Percentiles rank a stretch among this genome's conserved stretches.
phyloP scores from a whole-genome alignment of 2,329 filamentous ascomycete genomes.

The Byssothecium circinans region DNA sequence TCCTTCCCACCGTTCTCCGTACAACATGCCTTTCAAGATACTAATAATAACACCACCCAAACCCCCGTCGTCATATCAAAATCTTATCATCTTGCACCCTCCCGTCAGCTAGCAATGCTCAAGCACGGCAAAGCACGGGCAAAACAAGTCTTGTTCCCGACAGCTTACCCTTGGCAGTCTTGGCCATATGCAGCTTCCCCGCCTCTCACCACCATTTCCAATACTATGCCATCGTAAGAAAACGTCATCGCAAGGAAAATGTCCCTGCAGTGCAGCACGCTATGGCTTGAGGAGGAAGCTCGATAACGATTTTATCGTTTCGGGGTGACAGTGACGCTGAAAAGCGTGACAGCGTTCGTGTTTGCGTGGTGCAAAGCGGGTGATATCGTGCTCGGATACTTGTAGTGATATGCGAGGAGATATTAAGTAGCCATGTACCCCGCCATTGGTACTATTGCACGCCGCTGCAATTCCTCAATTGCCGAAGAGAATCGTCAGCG shows the following conservation, averaged over 20 bases:
- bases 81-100: too few relatives aligned
- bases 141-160: not conserved
- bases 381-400: not conserved
- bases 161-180: constrained; percentile 3
- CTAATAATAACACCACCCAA: too few relatives aligned
- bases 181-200: constrained; percentile 6
- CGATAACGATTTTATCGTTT: not conserved
- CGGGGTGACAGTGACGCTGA: not conserved
- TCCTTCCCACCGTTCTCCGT: too few relatives aligned
- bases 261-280: constrained; percentile 3
- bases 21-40: too few relatives aligned
- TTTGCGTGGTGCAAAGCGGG: not conserved
- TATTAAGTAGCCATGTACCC: not conserved
- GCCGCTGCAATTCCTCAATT: not conserved
- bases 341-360: not conserved
- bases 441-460: not conserved
- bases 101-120: too few relatives aligned
- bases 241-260: constrained; percentile 3
- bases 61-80: too few relatives aligned
- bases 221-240: not conserved
- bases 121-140: not conserved
- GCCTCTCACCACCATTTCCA: not conserved
- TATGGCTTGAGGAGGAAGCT: constrained; percentile 8
- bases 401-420: not conserved
- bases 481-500: not conserved